Conservation (phyloP, 345 rosid species). For the Gossypium stocksii region DNA sequence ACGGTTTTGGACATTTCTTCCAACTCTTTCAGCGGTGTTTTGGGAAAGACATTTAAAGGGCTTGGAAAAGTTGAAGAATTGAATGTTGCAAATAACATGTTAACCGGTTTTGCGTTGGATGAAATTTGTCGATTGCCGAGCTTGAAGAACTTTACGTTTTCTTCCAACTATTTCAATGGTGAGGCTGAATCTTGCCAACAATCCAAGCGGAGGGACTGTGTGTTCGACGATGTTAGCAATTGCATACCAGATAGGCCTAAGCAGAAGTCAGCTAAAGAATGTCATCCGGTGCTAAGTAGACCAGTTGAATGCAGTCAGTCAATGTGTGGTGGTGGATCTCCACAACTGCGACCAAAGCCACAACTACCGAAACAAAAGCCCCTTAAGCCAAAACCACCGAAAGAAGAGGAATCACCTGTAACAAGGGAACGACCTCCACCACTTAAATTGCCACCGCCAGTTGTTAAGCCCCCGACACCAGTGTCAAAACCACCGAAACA, state of each 20-base stretch:
- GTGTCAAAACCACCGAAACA: background rate
- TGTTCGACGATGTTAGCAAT: conserved; percentile 43
- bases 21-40: conserved; percentile 46
- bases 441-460: too few species aligned
- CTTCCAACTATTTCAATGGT: conserved; percentile 57
- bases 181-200: conserved; percentile 47
- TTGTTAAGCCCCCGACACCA: background rate
- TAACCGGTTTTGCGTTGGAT: conserved; percentile 53
- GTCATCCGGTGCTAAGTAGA: conserved; percentile 34
- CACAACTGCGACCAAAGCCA: background rate
- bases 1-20: conserved; percentile 49
- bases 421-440: background rate
- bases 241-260: conserved; percentile 45
- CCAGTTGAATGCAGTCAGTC: conserved; percentile 53
- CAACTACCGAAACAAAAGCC: background rate
- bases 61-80: conserved; percentile 35
- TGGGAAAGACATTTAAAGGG: conserved; percentile 27
- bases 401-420: background rate
- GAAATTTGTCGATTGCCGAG: conserved; percentile 51
- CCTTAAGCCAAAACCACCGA: background rate
- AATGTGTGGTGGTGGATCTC: conserved; percentile 20
- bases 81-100: conserved; percentile 45
- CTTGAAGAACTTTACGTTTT: conserved; percentile 45
- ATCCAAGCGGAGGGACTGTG: conserved; percentile 18
- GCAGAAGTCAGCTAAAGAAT: conserved; percentile 37